phyloP scores from a whole-genome alignment of 129 eudicot species.

The Centella asiatica region DNA sequence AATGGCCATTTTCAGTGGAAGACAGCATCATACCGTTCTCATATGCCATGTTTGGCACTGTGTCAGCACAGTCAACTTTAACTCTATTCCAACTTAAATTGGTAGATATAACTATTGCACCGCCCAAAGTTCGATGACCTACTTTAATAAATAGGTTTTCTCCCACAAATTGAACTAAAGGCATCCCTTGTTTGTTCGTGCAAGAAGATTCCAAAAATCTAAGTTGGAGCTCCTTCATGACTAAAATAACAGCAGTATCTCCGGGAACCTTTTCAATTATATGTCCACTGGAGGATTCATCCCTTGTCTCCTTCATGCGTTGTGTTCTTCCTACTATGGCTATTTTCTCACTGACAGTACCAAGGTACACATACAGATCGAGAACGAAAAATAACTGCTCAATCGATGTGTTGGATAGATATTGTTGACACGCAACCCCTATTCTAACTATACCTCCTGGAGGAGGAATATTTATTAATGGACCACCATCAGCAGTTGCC shows the following conservation, averaged over 20 bases:
- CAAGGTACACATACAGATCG: constrained; percentile 80
- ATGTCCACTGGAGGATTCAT: constrained; percentile 34
- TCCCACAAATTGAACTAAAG: constrained; percentile 79
- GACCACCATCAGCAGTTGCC: constrained; percentile 96
- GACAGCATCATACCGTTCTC: constrained; percentile 20
- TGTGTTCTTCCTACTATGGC: constrained; percentile 41
- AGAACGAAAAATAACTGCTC: constrained; percentile 88
- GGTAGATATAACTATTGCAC: constrained; percentile 86
- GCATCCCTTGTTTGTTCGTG: constrained; percentile 40
- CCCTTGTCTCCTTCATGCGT: constrained; percentile 21
- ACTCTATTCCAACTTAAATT: constrained; percentile 66
- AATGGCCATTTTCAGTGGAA: constrained; percentile 18
- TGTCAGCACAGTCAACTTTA: constrained; percentile 76
- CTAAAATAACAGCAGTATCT: constrained; percentile 79
- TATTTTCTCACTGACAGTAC: constrained; percentile 62
- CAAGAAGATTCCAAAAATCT: constrained; percentile 68
- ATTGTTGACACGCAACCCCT: constrained; percentile 76
- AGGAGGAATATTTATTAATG: constrained; percentile 66
- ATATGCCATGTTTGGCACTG: constrained; percentile 26
- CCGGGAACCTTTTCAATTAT: constrained; percentile 74
- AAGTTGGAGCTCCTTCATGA: constrained; percentile 57
- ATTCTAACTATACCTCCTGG: constrained; percentile 93
- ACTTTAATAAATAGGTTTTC: constrained; percentile 62
- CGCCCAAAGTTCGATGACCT: constrained; percentile 85
- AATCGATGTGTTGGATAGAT: constrained; percentile 76